Conservation (phyloP, 1,284 basidiomycete species). For the Pseudozyma hubeiensis region DNA sequence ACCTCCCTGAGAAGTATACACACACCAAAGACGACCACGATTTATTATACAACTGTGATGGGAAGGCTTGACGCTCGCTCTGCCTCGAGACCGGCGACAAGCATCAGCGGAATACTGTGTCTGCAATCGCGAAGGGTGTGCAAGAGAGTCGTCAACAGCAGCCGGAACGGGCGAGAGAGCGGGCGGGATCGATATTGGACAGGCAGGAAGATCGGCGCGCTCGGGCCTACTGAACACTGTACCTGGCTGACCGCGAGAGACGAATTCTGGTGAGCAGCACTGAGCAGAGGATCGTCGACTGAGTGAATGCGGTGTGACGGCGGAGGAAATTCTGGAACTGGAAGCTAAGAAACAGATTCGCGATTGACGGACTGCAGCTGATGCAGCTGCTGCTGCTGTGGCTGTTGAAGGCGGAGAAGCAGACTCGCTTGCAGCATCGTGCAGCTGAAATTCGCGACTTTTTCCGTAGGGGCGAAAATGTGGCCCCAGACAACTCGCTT, state of each 20-base stretch:
- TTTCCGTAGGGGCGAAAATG: not conserved
- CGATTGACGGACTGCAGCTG: constrained; percentile 11
- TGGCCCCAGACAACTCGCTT: not conserved
- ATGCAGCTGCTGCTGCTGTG: not conserved
- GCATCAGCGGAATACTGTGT: too few relatives aligned
- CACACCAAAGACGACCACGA: too few relatives aligned
- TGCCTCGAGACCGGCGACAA: too few relatives aligned
- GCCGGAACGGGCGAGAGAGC: too few relatives aligned
- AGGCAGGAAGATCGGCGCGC: constrained; percentile 1
- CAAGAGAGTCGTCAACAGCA: not conserved
- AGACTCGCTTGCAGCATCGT: not conserved
- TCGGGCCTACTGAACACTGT: constrained; percentile 5
- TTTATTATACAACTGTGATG: too few relatives aligned
- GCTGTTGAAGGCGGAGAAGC: not conserved
- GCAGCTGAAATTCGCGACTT: not conserved
- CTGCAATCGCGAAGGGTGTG: too few relatives aligned
- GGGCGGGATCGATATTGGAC: too few relatives aligned
- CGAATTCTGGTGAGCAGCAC: not conserved
- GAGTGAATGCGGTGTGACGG: constrained; percentile 19
- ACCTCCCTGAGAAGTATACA: too few relatives aligned
- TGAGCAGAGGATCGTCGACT: not conserved
- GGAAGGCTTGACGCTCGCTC: too few relatives aligned
- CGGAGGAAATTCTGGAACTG: not conserved
- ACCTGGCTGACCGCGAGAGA: not conserved
- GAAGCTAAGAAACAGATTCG: not conserved